phyloP scores from a whole-genome alignment of 2,329 filamentous ascomycete genomes.

The Ophiocordyceps australis region DNA sequence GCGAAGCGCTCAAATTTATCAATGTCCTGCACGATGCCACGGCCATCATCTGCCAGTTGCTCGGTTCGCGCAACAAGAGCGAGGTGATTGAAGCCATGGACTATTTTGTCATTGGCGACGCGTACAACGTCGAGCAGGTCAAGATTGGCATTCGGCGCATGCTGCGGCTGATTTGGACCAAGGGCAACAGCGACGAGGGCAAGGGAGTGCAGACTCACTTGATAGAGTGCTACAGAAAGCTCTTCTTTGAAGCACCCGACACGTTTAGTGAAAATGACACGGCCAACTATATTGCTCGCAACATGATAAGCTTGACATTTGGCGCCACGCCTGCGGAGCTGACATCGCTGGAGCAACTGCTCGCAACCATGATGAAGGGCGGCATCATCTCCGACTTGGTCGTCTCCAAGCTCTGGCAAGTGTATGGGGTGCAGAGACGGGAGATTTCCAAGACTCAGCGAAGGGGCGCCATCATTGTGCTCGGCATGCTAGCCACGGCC shows the following conservation, averaged over 20 bases:
- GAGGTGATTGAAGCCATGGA: conserved; percentile 99
- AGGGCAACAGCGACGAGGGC: conserved; percentile 96
- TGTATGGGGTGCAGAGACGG: conserved; percentile 84
- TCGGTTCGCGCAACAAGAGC: conserved; percentile 92
- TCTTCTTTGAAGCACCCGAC: conserved; percentile 92
- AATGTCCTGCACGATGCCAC: conserved; percentile 77
- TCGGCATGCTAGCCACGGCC: conserved; percentile 90
- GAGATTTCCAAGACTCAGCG: conserved; percentile 87
- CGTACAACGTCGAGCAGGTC: conserved; percentile 89
- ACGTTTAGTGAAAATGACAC: conserved; percentile 77
- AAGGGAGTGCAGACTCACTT: conserved; percentile 94
- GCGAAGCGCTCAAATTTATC: conserved; percentile 87
- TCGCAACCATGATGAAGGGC: conserved; percentile 95
- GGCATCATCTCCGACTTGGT: conserved; percentile 75
- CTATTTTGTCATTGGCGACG: conserved; percentile 88
- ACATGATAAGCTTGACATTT: conserved; percentile 98
- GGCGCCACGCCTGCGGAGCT: conserved; percentile 87
- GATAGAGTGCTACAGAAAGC: conserved; percentile 87
- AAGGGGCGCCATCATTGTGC: conserved; percentile 82
- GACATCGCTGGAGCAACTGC: conserved; percentile 83
- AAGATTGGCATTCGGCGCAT: conserved; percentile 86
- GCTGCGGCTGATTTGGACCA: conserved; percentile 96
- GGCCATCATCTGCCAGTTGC: conserved; percentile 62
- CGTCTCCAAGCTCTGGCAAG: conserved; percentile 87
- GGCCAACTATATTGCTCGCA: conserved; percentile 87